These are phyloP conservation scores for Chytriomyces hyalinus DNA, from an alignment of 192 early-diverging fungal species.

Conservation along the genomic window DNA sequence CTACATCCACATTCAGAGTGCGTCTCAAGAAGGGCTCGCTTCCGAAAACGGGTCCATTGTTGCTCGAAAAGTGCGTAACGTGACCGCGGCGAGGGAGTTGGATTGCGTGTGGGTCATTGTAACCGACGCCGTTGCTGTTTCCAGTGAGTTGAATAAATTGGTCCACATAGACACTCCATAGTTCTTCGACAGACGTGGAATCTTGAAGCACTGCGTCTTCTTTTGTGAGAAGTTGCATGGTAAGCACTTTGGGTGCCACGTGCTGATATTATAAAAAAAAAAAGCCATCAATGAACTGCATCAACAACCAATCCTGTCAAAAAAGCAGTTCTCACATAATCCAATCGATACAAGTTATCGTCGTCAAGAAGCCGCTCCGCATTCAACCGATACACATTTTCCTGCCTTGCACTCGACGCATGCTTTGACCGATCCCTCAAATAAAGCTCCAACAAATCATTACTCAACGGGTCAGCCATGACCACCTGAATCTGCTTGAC, in stretches of 20 bases:
- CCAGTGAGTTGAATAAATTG: conserved; percentile 87
- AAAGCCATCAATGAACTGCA: background rate
- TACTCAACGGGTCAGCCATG: conserved; percentile 68
- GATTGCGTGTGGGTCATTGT: conserved; percentile 32
- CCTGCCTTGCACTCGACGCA: conserved; percentile 47
- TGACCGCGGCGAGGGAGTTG: conserved; percentile 12
- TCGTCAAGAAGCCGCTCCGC: conserved; percentile 61
- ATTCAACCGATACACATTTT: conserved; percentile 57
- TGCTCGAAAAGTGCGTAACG: background rate
- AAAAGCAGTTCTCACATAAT: conserved; percentile 66
- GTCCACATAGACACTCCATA: conserved; percentile 94
- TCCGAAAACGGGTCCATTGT: background rate
- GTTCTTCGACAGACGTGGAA: conserved; percentile 84
- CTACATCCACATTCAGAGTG: conserved; percentile 48
- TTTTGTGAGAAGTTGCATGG: conserved; percentile 86
- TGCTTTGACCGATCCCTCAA: conserved; percentile 53
- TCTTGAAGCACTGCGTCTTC: conserved; percentile 86
- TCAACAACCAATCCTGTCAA: conserved; percentile 30
- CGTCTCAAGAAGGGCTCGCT: conserved; percentile 77
- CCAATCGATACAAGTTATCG: conserved; percentile 80
- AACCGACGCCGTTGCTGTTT: conserved; percentile 39
- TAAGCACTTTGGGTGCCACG: conserved; percentile 64
- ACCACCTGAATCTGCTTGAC: conserved; percentile 79
- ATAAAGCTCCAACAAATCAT: conserved; percentile 56
- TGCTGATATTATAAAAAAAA: conserved; percentile 49